Evolutionary conservation across 2,329 filamentous ascomycete genomes (phyloP).

Genomic region (Ophiocordyceps camponoti-floridani): DNA sequence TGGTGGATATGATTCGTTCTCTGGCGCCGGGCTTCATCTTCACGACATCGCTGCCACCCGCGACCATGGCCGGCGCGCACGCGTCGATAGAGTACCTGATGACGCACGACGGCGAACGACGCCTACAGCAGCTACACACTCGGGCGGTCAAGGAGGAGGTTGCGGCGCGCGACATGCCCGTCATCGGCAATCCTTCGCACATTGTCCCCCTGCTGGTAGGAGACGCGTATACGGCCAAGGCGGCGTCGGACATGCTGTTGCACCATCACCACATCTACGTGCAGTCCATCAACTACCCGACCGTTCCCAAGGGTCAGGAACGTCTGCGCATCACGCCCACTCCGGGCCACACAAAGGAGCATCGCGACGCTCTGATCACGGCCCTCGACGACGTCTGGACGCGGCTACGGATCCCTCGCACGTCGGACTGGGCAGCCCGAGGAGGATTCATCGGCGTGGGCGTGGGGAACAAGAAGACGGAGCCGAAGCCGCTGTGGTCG

Average conservation of each 20-base stretch:
- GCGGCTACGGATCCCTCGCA: constrained; percentile 78
- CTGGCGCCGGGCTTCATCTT: constrained; percentile 97
- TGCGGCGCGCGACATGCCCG: constrained; percentile 66
- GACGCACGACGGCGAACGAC: constrained; percentile 66
- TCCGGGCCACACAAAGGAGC: constrained; percentile 72
- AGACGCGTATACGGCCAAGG: constrained; percentile 81
- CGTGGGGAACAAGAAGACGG: constrained; percentile 32
- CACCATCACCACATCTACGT: constrained; percentile 89
- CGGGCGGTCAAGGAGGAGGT: constrained; percentile 82
- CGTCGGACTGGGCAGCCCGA: constrained; percentile 75
- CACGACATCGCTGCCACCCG: constrained; percentile 87
- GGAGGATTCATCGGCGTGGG: constrained; percentile 94
- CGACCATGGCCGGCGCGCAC: constrained; percentile 88
- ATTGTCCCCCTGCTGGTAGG: constrained; percentile 90
- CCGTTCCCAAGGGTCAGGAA: constrained; percentile 94
- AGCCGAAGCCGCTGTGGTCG: constrained; percentile 69
- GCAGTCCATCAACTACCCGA: constrained; percentile 97
- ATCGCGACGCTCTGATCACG: constrained; percentile 68
- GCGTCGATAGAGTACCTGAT: constrained; percentile 90
- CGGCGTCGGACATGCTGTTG: constrained; percentile 80
- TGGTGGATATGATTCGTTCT: constrained; percentile 87
- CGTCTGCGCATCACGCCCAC: constrained; percentile 91
- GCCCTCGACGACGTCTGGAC: constrained; percentile 81
- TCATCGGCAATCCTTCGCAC: constrained; percentile 94
- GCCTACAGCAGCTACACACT: constrained; percentile 90